Percentiles rank a stretch among this genome's conserved stretches.
These are phyloP conservation scores for Trametes sanguinea DNA, from an alignment of 768 basidiomycete genomes.

Conservation along the genomic window DNA sequence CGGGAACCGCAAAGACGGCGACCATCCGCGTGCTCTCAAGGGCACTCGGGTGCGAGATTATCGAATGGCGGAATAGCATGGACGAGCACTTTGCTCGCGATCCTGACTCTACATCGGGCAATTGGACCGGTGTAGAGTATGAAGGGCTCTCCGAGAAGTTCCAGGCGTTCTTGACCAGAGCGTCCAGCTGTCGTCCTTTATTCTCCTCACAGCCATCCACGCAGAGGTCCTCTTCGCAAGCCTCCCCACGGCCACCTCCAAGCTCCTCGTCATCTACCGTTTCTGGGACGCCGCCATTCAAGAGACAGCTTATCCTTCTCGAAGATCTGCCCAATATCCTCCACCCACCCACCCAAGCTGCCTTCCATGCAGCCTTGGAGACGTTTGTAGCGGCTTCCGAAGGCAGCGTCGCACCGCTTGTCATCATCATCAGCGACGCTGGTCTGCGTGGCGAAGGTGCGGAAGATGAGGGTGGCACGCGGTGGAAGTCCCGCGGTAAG, in stretches of 20 bases:
- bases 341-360: constrained; percentile 63
- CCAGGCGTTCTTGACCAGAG: constrained; percentile 71
- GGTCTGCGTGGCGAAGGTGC: constrained; percentile 70
- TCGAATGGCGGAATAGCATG: constrained; percentile 82
- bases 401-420: constrained; percentile 56
- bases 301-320: constrained; percentile 69
- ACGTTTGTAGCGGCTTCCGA: constrained; percentile 46
- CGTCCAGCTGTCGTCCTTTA: constrained; percentile 58
- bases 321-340: constrained; percentile 93
- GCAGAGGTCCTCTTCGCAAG: neutral
- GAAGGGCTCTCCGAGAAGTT: constrained; percentile 68
- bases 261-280: constrained; percentile 12
- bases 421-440: constrained; percentile 82
- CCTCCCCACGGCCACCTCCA: neutral
- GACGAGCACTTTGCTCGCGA: constrained; percentile 44
- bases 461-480: constrained; percentile 45
- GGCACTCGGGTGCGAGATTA: constrained; percentile 75
- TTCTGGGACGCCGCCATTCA: neutral
- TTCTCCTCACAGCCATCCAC: constrained; percentile 34
- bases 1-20: constrained; percentile 90
- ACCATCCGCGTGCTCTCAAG: constrained; percentile 73
- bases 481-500: constrained; percentile 47
- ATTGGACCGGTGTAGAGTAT: constrained; percentile 33
- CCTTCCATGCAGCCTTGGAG: constrained; percentile 72
- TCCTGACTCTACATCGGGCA: neutral